A percentile compares a stretch with the other conserved stretches of the same genome.
These are phyloP conservation scores for Withania somnifera DNA, from an alignment of 305 asterid genomes.

Conservation along the genomic window DNA sequence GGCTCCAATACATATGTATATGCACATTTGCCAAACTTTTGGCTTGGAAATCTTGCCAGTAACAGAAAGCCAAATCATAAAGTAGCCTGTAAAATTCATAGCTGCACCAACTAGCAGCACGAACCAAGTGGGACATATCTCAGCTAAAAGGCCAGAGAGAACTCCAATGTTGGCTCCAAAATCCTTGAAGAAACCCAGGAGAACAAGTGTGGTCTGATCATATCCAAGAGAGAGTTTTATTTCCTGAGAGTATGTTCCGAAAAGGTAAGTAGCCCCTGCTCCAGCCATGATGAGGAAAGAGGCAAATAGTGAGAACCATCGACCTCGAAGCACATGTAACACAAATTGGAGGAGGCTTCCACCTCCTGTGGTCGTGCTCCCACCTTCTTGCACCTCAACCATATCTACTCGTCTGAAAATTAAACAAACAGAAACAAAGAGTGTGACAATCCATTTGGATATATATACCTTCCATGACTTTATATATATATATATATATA, in stretches of 20 bases:
- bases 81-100: constrained; percentile 65
- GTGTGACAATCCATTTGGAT: no score
- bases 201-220: constrained; percentile 76
- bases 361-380: neutral
- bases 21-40: constrained; percentile 68
- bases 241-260: constrained; percentile 69
- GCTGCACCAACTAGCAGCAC: constrained; percentile 58
- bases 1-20: constrained; percentile 75
- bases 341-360: constrained; percentile 19
- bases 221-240: constrained; percentile 56
- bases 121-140: constrained; percentile 70
- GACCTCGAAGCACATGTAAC: constrained; percentile 40
- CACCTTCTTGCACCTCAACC: neutral
- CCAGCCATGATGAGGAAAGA: constrained; percentile 79
- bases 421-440: no score
- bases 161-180: constrained; percentile 80
- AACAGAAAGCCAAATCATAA: constrained; percentile 75
- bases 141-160: constrained; percentile 63
- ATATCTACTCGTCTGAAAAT: no score
- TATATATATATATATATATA: no score
- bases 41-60: constrained; percentile 40
- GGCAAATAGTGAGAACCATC: constrained; percentile 85
- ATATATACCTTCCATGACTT: no score
- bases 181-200: constrained; percentile 70
- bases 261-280: constrained; percentile 81